These are phyloP conservation scores for Leersia perrieri DNA, from an alignment of 176 grass and related monocot genomes.

Conservation along the genomic window DNA sequence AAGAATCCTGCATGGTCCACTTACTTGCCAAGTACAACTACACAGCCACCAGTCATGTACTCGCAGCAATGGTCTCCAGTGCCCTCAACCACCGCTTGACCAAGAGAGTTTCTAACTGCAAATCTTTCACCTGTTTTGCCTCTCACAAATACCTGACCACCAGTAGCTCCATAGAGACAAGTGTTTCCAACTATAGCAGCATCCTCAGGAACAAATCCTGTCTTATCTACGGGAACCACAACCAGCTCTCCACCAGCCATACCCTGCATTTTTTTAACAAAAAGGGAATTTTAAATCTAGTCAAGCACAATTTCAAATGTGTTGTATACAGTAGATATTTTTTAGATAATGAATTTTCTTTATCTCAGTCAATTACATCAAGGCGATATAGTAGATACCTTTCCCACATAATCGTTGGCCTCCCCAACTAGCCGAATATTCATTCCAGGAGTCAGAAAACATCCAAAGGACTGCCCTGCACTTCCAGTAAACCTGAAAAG, in stretches of 20 bases:
- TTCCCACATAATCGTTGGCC: conserved; percentile 98
- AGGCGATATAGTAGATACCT: conserved; percentile 67
- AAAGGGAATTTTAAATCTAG: conserved; percentile 8
- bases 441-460: conserved; percentile 98
- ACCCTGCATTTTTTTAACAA: conserved; percentile 46
- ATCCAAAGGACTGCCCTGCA: conserved; percentile 96
- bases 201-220: conserved; percentile 91
- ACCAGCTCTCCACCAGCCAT: conserved; percentile 98
- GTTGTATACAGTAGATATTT: conserved; percentile 52
- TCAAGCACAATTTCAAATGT: neutral
- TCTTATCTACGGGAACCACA: conserved; percentile 78
- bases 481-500: conserved; percentile 88
- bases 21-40: conserved; percentile 99
- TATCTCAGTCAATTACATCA: too few relatives aligned
- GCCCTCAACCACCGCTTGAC: conserved; percentile 95
- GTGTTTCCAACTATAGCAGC: conserved; percentile 98
- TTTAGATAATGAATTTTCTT: too few relatives aligned
- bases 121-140: conserved; percentile 98
- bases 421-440: conserved; percentile 84
- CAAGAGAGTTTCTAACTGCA: conserved; percentile 96
- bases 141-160: conserved; percentile 92
- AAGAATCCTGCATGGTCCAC: conserved; percentile 24
- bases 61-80: conserved; percentile 99
- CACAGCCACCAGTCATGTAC: conserved; percentile 99
- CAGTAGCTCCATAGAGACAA: conserved; percentile 98